These are phyloP conservation scores for Musa acuminata DNA, from an alignment of 176 grass and related monocot genomes.

Conservation along the genomic window DNA sequence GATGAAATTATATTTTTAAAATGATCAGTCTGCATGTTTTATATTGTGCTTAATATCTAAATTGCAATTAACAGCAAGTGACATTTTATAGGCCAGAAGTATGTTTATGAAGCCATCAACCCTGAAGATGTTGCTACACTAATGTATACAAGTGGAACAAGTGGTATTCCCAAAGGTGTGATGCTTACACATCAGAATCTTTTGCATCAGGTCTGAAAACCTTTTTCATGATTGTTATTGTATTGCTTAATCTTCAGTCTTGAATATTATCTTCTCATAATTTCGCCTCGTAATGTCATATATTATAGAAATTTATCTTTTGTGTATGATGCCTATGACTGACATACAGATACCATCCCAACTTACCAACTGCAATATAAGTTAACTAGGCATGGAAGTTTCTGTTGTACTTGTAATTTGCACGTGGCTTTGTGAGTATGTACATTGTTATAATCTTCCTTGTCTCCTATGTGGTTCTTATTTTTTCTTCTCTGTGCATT, in stretches of 20 bases:
- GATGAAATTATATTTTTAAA: too few species aligned
- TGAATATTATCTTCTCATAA: neutral
- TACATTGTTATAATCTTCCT: neutral
- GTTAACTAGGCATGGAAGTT: neutral
- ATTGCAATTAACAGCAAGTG: neutral
- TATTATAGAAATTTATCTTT: neutral
- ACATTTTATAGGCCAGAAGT: constrained; percentile 29
- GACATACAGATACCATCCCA: neutral
- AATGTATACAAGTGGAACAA: constrained; percentile 97
- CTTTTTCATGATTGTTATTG: neutral
- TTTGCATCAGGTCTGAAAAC: constrained; percentile 74
- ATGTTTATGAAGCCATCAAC: constrained; percentile 48
- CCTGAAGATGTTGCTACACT: constrained; percentile 82
- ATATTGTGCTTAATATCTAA: neutral
- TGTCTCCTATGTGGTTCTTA: neutral
- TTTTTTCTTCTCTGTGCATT: constrained; percentile 6
- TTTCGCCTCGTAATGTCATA: neutral
- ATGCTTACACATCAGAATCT: constrained; percentile 93
- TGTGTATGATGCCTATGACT: neutral
- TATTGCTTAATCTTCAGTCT: neutral
- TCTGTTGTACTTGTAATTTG: neutral
- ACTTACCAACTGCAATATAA: neutral
- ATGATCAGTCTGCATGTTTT: neutral
- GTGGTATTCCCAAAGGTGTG: constrained; percentile 83
- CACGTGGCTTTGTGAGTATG: neutral